These are phyloP conservation scores for Asclepias syriaca DNA, from an alignment of 257 asterid genomes.

Conservation along the genomic window DNA sequence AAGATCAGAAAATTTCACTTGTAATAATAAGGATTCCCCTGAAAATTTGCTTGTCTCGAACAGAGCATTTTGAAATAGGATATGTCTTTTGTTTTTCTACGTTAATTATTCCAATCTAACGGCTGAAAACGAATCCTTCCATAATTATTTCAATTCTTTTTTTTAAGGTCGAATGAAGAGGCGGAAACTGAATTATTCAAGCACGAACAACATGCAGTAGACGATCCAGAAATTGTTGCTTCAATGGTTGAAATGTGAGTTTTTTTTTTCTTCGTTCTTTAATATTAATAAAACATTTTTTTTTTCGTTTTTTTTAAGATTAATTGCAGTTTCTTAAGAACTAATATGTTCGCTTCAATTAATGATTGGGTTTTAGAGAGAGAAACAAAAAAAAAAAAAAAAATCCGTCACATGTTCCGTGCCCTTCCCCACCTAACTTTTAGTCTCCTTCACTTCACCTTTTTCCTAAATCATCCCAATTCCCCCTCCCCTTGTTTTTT, in stretches of 20 bases:
- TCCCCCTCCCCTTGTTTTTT: neutral
- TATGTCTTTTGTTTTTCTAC: neutral
- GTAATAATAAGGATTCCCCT: neutral
- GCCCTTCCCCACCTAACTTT: constrained; percentile 22
- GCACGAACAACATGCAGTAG: constrained; percentile 45
- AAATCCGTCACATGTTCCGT: constrained; percentile 20
- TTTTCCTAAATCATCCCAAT: neutral
- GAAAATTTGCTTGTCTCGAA: constrained; percentile 1
- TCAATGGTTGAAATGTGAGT: constrained; percentile 67
- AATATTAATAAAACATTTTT: neutral
- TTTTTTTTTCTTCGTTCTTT: constrained; percentile 6
- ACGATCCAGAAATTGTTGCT: constrained; percentile 69
- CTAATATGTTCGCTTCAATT: constrained; percentile 21
- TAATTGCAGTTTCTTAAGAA: constrained; percentile 10
- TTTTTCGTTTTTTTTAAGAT: neutral
- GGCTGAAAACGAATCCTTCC: neutral
- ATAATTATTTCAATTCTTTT: neutral
- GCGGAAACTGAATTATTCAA: constrained; percentile 23
- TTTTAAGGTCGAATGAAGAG: constrained; percentile 39
- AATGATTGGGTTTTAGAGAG: constrained; percentile 7
- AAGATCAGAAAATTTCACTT: neutral
- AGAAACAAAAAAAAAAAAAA: neutral
- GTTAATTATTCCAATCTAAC: neutral
- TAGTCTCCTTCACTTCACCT: constrained; percentile 6
- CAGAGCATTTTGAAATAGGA: neutral